Conservation (phyloP, 768 basidiomycete genomes). For the Obba rivulosa region DNA sequence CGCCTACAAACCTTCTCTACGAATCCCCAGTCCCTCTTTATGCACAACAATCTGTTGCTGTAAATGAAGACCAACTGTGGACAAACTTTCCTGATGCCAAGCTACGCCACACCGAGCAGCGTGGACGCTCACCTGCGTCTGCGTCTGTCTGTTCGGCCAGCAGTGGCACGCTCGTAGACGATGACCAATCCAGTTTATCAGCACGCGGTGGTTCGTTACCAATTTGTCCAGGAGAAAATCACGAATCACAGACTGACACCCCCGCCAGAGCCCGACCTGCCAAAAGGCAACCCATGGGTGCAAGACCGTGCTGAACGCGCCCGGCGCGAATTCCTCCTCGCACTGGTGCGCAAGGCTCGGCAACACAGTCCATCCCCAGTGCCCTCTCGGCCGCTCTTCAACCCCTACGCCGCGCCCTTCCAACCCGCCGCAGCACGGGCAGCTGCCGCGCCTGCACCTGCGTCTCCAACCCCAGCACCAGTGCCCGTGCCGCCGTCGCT, state of each 20-base stretch:
- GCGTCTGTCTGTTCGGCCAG: background rate
- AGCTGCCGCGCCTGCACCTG: background rate
- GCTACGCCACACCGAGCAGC: no score
- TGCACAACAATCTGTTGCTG: no score
- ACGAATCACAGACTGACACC: background rate
- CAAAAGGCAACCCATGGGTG: background rate
- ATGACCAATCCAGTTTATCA: background rate
- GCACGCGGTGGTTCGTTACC: background rate
- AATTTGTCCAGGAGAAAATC: background rate
- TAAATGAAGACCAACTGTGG: no score
- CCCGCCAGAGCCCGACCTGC: background rate
- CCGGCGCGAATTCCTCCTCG: background rate
- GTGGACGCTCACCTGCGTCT: no score
- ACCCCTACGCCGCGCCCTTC: constrained; percentile 8
- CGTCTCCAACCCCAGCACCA: background rate
- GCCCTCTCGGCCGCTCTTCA: background rate
- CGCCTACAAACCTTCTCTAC: no score
- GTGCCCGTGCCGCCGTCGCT: background rate
- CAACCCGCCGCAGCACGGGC: constrained; percentile 5
- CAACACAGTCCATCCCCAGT: background rate
- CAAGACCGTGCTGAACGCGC: background rate
- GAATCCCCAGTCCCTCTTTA: no score
- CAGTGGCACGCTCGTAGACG: background rate
- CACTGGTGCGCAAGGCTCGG: no score
- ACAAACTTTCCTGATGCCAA: no score